These are phyloP conservation scores for Gnomoniopsis sp. DNA, from an alignment of 2,329 filamentous ascomycete species.

Conservation along the genomic window DNA sequence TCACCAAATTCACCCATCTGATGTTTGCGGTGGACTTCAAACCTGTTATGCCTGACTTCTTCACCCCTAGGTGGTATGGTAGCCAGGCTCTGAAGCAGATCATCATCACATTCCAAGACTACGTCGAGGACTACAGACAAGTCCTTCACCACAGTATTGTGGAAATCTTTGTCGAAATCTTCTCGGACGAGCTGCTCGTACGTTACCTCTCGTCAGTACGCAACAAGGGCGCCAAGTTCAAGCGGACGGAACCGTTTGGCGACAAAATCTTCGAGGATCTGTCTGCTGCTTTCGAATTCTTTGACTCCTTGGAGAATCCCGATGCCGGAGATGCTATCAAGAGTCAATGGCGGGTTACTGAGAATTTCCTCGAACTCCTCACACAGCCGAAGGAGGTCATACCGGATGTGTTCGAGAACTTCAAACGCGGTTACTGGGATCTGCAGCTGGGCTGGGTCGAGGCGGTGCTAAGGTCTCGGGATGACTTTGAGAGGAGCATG, in stretches of 20 bases:
- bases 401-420: constrained; percentile 73
- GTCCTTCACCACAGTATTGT: constrained; percentile 83
- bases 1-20: constrained; percentile 78
- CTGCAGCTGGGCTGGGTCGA: constrained; percentile 95
- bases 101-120: constrained; percentile 92
- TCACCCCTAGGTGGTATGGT: constrained; percentile 85
- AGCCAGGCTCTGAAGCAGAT: constrained; percentile 89
- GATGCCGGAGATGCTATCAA: constrained; percentile 75
- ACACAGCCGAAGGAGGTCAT: constrained; percentile 70
- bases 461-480: constrained; percentile 76
- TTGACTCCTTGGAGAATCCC: constrained; percentile 66
- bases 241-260: constrained; percentile 78
- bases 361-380: constrained; percentile 78
- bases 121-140: constrained; percentile 79
- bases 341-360: constrained; percentile 87
- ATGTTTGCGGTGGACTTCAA: constrained; percentile 91
- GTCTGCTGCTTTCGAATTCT: constrained; percentile 85
- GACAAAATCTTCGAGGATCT: constrained; percentile 95
- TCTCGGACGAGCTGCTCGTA: constrained; percentile 85
- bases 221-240: constrained; percentile 89
- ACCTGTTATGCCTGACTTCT: constrained; percentile 80
- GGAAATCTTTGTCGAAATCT: constrained; percentile 90
- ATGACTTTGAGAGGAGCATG: constrained; percentile 93
- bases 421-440: constrained; percentile 91
- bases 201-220: constrained; percentile 80